Evolutionary conservation across 2,329 filamentous ascomycete genomes (phyloP), one percentile per base, ranked within the genome.

Genomic region (Fusarium sp.): DNA sequence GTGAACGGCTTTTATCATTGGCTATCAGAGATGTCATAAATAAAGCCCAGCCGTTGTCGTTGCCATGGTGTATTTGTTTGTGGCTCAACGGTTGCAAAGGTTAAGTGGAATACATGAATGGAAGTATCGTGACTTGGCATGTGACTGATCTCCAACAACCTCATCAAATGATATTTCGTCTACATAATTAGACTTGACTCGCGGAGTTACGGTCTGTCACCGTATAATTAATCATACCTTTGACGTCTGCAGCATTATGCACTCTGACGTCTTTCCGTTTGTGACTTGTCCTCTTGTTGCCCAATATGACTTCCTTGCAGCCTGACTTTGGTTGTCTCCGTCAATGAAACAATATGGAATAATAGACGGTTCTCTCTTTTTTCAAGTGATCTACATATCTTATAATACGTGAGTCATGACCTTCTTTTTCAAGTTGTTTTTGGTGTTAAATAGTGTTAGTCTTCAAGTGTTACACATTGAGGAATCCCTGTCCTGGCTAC

Each of bases 51-150:
- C n/a, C 22, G 37, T 51, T 60, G 9, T 6, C 33, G 17, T 46
- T 60, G 13, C 8, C 33, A 19, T 43, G 30, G 26, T 37, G n/a
- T 35, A 13, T 30, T 41, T 40, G 41, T 48, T 47, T 59, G 37
- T 65, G 48, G 46, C 46, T 65, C 32, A 61, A 61, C 53, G 41
- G 39, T 52, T 43, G n/a, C 13, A 37, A 55, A 44, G 43, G 50
- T 44, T 53, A 60, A 32, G 24, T 33, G 33, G 17, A 8, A 43
- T 47, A 15, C 13, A 49, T 39, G 41, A 22, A 30, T 37, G 22
- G 19, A 22, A 45, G 46, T 53, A 53, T 56, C 61, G 56, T 74
- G 65, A 66, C 71, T 50, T 63, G 41, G 37, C 71, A 73, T 71
- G 70, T 74, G 72, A 74, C 68, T 48, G 41, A 28, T 22, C 8